A percentile compares a stretch with the other conserved stretches of the same genome.
phyloP scores from a whole-genome alignment of 2,329 filamentous ascomycete genomes.

The Botryotinia calthae region DNA sequence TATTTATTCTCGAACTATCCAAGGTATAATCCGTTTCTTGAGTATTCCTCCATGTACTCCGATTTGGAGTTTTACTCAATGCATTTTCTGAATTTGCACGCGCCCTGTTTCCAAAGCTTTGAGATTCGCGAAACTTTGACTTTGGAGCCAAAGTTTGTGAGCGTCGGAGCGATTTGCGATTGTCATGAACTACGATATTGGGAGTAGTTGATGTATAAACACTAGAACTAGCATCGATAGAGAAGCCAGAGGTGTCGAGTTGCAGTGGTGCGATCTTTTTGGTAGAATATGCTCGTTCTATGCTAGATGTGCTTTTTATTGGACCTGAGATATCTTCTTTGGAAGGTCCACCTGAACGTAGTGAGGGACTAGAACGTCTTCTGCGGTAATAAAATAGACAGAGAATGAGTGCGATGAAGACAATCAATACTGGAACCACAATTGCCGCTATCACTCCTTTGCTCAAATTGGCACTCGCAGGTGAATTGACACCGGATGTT shows the following conservation, averaged over 20 bases:
- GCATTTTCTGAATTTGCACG: slow-evolving; percentile 35
- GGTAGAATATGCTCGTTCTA: slow-evolving; percentile 22
- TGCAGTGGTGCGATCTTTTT: slow-evolving; percentile 27
- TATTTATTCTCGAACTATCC: slow-evolving; percentile 27
- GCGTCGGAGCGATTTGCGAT: slow-evolving; percentile 13
- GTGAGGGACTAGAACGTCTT: slow-evolving; percentile 24
- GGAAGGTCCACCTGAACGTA: slow-evolving; percentile 11
- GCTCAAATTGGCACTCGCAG: slow-evolving; percentile 20
- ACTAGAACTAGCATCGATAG: slow-evolving; percentile 16
- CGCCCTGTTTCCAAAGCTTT: slow-evolving; percentile 20
- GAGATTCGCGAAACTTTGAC: slow-evolving; percentile 24
- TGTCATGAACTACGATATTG: slow-evolving; percentile 1
- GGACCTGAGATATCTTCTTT: slow-evolving; percentile 34
- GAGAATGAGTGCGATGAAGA: slow-evolving; percentile 27
- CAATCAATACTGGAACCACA: slow-evolving; percentile 27
- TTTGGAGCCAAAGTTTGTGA: slow-evolving; percentile 18
- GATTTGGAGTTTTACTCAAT: slow-evolving; percentile 24
- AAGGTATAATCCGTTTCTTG: slow-evolving; percentile 29
- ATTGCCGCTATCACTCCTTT: slow-evolving; percentile 31
- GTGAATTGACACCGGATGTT: slow-evolving; percentile 1
- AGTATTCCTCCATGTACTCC: slow-evolving; percentile 32
- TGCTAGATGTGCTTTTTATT: slow-evolving; percentile 24
- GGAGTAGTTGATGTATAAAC: slow-evolving; percentile 11
- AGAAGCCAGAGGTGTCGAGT: slow-evolving; percentile 32
- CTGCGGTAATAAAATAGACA: slow-evolving; percentile 28